These are phyloP conservation scores for Ascochyta fabae DNA, from an alignment of 2,329 filamentous ascomycete genomes.

Conservation along the genomic window DNA sequence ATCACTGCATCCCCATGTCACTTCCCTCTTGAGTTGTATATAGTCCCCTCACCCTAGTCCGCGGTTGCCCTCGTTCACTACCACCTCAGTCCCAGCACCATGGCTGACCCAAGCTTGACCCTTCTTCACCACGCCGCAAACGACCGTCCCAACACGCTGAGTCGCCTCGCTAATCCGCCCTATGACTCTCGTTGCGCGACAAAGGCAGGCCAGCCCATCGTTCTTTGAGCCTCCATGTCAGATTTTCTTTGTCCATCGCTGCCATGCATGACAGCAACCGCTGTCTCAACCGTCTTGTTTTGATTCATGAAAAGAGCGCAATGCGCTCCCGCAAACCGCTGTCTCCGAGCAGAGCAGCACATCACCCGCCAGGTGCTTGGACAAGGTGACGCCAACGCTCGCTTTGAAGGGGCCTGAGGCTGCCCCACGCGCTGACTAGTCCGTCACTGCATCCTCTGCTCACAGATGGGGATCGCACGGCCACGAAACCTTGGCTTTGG, in stretches of 20 bases:
- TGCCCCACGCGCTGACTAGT: conserved; percentile 13
- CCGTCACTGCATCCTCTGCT: conserved; percentile 22
- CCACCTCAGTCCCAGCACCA: conserved; percentile 12
- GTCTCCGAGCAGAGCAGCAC: conserved; percentile 5
- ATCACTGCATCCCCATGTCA: background rate
- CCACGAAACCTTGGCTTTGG: conserved; percentile 34
- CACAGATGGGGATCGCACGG: conserved; percentile 29
- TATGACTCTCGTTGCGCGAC: conserved; percentile 26
- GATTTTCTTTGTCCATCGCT: conserved; percentile 16
- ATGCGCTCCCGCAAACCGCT: background rate
- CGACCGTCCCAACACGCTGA: conserved; percentile 21
- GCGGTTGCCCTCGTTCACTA: background rate
- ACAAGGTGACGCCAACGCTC: conserved; percentile 23
- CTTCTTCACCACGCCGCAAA: conserved; percentile 25
- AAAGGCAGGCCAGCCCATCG: conserved; percentile 24
- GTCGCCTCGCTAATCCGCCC: conserved; percentile 25
- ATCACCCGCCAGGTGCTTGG: conserved; percentile 16
- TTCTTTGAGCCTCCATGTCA: conserved; percentile 12
- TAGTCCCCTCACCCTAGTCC: conserved; percentile 4
- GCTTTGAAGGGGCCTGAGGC: conserved; percentile 2
- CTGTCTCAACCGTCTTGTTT: conserved; percentile 1
- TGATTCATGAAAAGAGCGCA: conserved; percentile 5
- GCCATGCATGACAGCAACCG: conserved; percentile 12
- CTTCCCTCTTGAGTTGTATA: conserved; percentile 6
- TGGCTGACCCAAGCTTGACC: conserved; percentile 8